Conservation (phyloP, 441 rosid genomes). For the Arabidopsis lyrata region DNA sequence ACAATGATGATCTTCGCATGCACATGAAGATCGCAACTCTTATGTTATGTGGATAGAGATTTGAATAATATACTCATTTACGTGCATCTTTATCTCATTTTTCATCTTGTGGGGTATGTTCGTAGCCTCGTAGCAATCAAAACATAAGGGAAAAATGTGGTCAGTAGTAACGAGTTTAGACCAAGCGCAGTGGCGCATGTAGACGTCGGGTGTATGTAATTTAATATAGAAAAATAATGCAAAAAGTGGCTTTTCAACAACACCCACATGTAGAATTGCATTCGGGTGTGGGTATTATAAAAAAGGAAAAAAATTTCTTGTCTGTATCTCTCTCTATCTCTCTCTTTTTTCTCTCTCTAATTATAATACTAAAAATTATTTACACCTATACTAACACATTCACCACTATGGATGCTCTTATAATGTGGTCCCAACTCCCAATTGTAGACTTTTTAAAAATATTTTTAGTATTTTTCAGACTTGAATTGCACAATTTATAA, state of each 20-base stretch:
- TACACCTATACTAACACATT: too few relatives aligned
- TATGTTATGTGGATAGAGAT: not conserved
- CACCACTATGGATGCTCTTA: too few relatives aligned
- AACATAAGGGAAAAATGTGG: conserved; percentile 4
- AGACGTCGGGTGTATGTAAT: too few relatives aligned
- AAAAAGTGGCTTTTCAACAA: too few relatives aligned
- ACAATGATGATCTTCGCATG: conserved; percentile 40
- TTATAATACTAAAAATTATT: too few relatives aligned
- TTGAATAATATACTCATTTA: conserved; percentile 10
- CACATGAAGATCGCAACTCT: conserved; percentile 35
- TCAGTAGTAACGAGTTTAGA: conserved; percentile 6
- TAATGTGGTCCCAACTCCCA: conserved; percentile 21
- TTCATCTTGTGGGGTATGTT: conserved; percentile 16
- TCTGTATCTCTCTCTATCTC: too few relatives aligned
- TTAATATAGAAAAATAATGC: too few relatives aligned
- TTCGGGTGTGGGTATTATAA: too few relatives aligned
- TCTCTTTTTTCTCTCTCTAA: too few relatives aligned
- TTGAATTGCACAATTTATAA: conserved; percentile 3
- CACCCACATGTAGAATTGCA: too few relatives aligned
- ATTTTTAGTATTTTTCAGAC: not conserved
- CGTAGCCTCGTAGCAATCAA: conserved; percentile 31
- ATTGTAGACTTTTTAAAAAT: not conserved
- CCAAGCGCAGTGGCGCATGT: too few relatives aligned
- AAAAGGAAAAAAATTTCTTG: too few relatives aligned
- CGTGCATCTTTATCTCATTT: conserved; percentile 24